phyloP scores from a whole-genome alignment of 2,329 filamentous ascomycete genomes.

The Trichophyton rubrum region DNA sequence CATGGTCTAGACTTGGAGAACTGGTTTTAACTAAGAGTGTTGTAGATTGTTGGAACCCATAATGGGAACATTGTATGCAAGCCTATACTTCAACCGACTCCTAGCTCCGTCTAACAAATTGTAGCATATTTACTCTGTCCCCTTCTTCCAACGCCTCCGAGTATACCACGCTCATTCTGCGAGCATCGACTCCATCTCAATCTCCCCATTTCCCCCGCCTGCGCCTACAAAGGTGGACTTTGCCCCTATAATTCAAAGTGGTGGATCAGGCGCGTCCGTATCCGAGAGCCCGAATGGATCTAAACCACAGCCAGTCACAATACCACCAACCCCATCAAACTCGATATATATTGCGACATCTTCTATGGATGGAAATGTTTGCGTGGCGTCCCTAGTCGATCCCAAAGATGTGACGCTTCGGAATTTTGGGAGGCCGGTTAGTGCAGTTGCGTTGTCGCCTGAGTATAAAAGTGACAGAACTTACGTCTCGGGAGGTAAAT shows the following conservation, averaged over 20 bases:
- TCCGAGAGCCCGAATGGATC: constrained; percentile 16
- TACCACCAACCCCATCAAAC: constrained; percentile 70
- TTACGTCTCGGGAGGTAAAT: constrained; percentile 81
- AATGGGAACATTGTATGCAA: constrained; percentile 81
- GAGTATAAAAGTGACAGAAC: constrained; percentile 82
- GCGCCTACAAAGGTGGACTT: constrained; percentile 22
- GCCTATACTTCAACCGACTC: neutral
- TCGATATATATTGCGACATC: constrained; percentile 88
- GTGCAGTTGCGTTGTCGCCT: constrained; percentile 85
- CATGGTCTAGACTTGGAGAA: neutral
- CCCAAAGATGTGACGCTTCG: constrained; percentile 79
- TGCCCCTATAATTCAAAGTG: neutral
- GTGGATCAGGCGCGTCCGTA: constrained; percentile 5
- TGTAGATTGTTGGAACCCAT: constrained; percentile 78
- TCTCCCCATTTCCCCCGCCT: constrained; percentile 70
- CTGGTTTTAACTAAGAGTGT: constrained; percentile 12
- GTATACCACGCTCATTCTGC: constrained; percentile 89
- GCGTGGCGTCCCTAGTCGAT: constrained; percentile 76
- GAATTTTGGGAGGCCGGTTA: constrained; percentile 86
- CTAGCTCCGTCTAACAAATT: constrained; percentile 18
- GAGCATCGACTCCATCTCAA: constrained; percentile 76
- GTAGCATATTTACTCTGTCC: constrained; percentile 74
- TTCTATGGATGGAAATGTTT: constrained; percentile 92
- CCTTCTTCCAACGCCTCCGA: constrained; percentile 66
- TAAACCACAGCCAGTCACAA: constrained; percentile 17